Evolutionary conservation across 2,329 filamentous ascomycete species (phyloP), one percentile per base, ranked within the genome.

Genomic region (Cladophialophora bantiana): DNA sequence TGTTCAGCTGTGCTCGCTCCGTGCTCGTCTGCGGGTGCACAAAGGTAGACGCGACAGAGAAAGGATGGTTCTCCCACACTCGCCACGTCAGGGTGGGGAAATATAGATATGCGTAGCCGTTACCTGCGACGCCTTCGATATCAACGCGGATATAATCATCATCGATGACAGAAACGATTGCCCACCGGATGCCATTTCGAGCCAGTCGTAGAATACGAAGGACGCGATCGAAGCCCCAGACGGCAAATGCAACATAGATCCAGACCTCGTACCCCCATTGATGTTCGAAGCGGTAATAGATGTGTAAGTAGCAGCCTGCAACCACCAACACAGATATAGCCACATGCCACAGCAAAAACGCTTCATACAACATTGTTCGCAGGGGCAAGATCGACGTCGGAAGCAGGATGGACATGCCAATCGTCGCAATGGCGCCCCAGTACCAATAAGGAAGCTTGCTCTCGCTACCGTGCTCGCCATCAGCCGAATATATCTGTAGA

Each of bases 191-290:
- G 9, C 85, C 73, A 6, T 72, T 0, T 81, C 79, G 72, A 73
- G 18, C 83, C 82, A 38, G 76, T 77, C 56, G 74, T 77, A 7
- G 75, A 63, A 83, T 62, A 2, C 84, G 77, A 1, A 79, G 63
- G 0, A 83, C 12, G 0, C 83, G 78, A 67, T 86, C 84, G 59
- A 81, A 82, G 6, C 73, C 73, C 82, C 82, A 85, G 31, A 83
- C 75, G 0, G 78, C 82, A 35, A 76, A 77, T 0, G 77, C 76
- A 1, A 78, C 74, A 59, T 81, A 83, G 0, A 84, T 67, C 83
- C 83, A 86, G 7, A 76, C 72, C 66, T 84, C 82, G 60, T 84
- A 83, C 0, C 83, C 83, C 73, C 79, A 82, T 4, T 76, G 71
- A 40, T 77, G 73, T 0, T 71, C 59, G 68, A 80, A 0, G 76